Base-by-base conservation (phyloP, 306 rosid species). In the Biancaea sappan region DNA sequence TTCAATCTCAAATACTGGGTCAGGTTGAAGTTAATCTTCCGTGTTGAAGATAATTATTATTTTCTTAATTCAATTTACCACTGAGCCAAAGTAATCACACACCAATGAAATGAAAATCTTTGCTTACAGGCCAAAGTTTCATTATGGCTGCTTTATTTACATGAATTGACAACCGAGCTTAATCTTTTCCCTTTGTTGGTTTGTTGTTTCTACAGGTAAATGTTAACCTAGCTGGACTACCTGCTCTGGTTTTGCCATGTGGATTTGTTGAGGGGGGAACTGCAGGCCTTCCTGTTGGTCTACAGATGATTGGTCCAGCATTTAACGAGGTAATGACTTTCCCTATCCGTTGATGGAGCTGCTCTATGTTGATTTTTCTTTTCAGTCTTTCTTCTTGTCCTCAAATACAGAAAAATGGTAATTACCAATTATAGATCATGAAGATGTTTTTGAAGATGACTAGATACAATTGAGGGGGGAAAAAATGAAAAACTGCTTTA, bases 231-330 rank as follows among this genome's bases (percentile, higher is more conserved):
- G 99, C 96, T 59, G 97, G 99, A 73, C 76, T 94, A 61, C 99
- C 99, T 74, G 99, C 99, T 72, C 81, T 94, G 82, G 97, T 92
- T 69, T 83, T 92, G 77, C 99, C 99, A 12, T 94, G 99, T 80
- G 99, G 99, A 72, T 92, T 92, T 87, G 91, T 87, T 77, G 88
- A 84, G 37, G 90, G 88, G 14, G 97, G 96, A 6, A 44, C 87
- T n/a, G 79, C 89, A 26, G 93, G 94, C 69, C 99, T 94, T 73
- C 99, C 99, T 6, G 93, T 94, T 32, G 99, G 99, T 76, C 86
- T 94, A 73, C 99, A 94, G 86, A 87, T 94, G 93, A 87, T 94
- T 51, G 95, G 97, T 56, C 90, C 95, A 11, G 96, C 97, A 57
- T 94, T 92, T 81, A 80, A 84, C 21, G 99, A 94, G 99, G 99